Conservation (phyloP, 805 yeast species). For the Metschnikowia kunwiensis region DNA sequence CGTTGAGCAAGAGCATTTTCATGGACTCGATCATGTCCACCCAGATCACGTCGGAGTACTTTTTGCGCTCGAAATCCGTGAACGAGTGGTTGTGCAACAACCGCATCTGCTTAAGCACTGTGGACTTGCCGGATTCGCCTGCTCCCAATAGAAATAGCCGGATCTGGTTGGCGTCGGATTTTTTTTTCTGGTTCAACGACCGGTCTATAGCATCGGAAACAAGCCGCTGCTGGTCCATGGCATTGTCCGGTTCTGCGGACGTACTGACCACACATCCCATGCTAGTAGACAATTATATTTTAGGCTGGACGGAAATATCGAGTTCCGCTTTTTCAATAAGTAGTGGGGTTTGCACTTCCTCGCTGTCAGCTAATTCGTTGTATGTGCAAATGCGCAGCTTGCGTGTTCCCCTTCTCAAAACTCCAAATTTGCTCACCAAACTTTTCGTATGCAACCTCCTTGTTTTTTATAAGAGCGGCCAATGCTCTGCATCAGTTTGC, state of each 20-base stretch:
- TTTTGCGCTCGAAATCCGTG: conserved; percentile 69
- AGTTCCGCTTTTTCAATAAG: no score
- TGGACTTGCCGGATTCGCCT: conserved; percentile 93
- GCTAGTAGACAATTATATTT: no score
- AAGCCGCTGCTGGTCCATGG: conserved; percentile 50
- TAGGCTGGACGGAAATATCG: no score
- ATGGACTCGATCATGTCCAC: conserved; percentile 83
- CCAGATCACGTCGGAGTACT: conserved; percentile 88
- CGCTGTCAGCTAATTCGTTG: background rate
- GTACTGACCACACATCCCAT: conserved; percentile 76
- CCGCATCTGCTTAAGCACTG: conserved; percentile 85
- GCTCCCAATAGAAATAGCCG: conserved; percentile 84
- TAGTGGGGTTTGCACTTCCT: no score
- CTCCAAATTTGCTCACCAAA: no score
- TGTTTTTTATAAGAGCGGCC: conserved; percentile 6
- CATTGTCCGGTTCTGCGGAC: conserved; percentile 37
- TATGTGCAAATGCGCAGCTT: no score
- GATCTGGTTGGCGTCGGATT: conserved; percentile 54
- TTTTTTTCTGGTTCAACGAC: conserved; percentile 48
- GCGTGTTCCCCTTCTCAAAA: no score
- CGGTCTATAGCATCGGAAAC: conserved; percentile 66
- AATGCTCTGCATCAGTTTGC: conserved; percentile 6
- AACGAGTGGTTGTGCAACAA: conserved; percentile 85
- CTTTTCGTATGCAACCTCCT: background rate
- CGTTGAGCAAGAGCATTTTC: conserved; percentile 72